Evolutionary conservation across 441 rosid species (phyloP), one percentile per base, ranked within the genome.

Genomic region (Aleurites moluccanus): DNA sequence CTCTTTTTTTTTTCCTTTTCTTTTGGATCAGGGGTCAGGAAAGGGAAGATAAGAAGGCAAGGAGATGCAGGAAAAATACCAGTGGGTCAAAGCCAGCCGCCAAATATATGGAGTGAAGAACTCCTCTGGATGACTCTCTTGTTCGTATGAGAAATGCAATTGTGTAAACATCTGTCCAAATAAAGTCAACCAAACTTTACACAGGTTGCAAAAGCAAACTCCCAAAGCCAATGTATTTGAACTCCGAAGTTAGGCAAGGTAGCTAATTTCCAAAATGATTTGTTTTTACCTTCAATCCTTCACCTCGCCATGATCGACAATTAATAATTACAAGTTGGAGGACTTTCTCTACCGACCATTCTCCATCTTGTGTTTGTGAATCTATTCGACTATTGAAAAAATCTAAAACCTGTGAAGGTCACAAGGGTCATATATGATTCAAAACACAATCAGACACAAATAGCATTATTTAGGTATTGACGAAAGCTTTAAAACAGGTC

Each of bases 91-190:
- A 53, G 91, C 90, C 64, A 96, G 86, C 75, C 84, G 96, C 99
- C 99, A 96, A 68, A 96, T 85, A 56, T 94, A 96, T 69, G 99
- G 99, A 69, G 91, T 88, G 77, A 96, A 96, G 85, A 96, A 96
- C 85, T 94, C 99, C 85, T 96, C 98, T 0, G 99, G 93, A 79
- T 96, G 94, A 80, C 96, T 90, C 89, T 96, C 98, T 92, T 93
- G 99, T 71, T 96, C 99, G 20, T 96, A 96, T 27, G 99, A 93
- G 87, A 96, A 96, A 80, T 93, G 94, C 76, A 96, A 86, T 73
- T 92, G 97, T 75, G 97, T 94, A 81, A 96, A 96, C 96, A 96
- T 91, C 99, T 96, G 92, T 66, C 16, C 27, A 74, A 73, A 64
- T 0, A 77, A 74, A 67, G 23, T 23, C 10, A 55, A 73, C n/a